Conservation (phyloP, 768 basidiomycete species). For the Trametes villosa region DNA sequence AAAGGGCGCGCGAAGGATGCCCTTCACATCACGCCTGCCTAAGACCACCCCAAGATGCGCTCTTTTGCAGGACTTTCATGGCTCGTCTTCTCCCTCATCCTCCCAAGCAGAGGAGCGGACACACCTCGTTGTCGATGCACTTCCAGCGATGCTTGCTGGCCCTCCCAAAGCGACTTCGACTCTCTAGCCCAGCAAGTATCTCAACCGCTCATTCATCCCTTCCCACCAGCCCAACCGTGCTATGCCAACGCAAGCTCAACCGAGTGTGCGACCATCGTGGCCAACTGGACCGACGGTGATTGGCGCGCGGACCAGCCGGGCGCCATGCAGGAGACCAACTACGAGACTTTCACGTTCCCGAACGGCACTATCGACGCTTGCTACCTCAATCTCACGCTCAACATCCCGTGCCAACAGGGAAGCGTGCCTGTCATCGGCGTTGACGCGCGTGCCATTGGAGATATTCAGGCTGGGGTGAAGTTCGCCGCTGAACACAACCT, state of each 20-base stretch:
- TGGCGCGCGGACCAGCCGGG: constrained; percentile 40
- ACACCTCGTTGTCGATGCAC: constrained; percentile 20
- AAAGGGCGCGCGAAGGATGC: no score
- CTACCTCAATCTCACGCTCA: constrained; percentile 49
- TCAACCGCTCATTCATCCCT: constrained; percentile 48
- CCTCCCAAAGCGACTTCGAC: constrained; percentile 37
- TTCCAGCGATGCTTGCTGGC: constrained; percentile 48
- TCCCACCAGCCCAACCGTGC: constrained; percentile 45
- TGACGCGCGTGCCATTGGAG: constrained; percentile 31
- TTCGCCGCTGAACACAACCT: constrained; percentile 33
- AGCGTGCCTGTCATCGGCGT: constrained; percentile 44
- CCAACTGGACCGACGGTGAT: constrained; percentile 35
- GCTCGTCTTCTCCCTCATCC: neutral
- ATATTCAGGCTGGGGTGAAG: constrained; percentile 31
- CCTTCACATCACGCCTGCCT: no score
- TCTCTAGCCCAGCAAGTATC: constrained; percentile 44
- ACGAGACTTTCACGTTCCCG: constrained; percentile 22
- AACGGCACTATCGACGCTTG: constrained; percentile 57
- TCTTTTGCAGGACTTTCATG: neutral
- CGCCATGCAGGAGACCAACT: neutral
- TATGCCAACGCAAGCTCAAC: constrained; percentile 41
- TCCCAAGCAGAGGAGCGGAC: neutral
- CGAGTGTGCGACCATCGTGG: constrained; percentile 41
- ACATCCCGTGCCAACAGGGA: constrained; percentile 48
- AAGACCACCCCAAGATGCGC: neutral